phyloP scores from a whole-genome alignment of 2,329 filamentous ascomycete species.

The Aspergillus cejpii region DNA sequence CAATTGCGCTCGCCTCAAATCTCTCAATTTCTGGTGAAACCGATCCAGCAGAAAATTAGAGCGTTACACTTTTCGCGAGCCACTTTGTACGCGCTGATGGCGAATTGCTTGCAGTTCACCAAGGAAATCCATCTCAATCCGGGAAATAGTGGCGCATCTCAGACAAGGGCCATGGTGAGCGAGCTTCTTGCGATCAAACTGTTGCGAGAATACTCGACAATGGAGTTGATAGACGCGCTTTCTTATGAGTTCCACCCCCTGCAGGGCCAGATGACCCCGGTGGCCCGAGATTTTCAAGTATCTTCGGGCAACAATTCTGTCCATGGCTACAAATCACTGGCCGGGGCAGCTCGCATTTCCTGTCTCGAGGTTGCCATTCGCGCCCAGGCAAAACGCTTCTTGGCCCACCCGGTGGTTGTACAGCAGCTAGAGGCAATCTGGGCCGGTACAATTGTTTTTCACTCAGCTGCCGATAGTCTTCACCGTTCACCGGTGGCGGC shows the following conservation, averaged over 20 bases:
- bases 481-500: conserved; percentile 55
- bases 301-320: conserved; percentile 28
- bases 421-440: conserved; percentile 96
- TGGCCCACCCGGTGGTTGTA: conserved; percentile 84
- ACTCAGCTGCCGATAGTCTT: conserved; percentile 76
- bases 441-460: conserved; percentile 92
- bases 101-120: conserved; percentile 86
- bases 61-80: conserved; percentile 76
- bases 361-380: conserved; percentile 89
- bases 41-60: conserved; percentile 84
- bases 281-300: conserved; percentile 33
- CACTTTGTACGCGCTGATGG: conserved; percentile 82
- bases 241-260: conserved; percentile 94
- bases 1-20: conserved; percentile 93
- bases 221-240: conserved; percentile 86
- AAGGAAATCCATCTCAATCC: conserved; percentile 79
- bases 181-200: conserved; percentile 85
- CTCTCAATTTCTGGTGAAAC: conserved; percentile 91
- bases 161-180: conserved; percentile 78
- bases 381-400: conserved; percentile 83
- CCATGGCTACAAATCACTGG: conserved; percentile 43
- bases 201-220: conserved; percentile 78
- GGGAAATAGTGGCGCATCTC: conserved; percentile 75
- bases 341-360: conserved; percentile 68
- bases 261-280: conserved; percentile 61